phyloP scores from a whole-genome alignment of 2,329 filamentous ascomycete species.

The Penicillium janthinellum region DNA sequence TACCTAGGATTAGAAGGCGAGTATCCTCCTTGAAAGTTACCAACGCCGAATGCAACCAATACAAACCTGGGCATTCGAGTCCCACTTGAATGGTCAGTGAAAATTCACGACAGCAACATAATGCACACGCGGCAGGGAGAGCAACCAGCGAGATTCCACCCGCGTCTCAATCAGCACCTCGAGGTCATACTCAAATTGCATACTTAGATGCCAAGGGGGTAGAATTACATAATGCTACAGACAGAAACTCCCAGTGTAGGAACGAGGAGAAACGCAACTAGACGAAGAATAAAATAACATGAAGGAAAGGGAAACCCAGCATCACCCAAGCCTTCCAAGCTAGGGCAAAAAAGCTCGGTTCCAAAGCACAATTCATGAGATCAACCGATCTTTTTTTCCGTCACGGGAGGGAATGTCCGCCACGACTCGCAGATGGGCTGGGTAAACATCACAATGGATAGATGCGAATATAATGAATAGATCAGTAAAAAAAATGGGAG shows the following conservation, averaged over 20 bases:
- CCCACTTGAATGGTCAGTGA: background rate
- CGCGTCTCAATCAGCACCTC: slow-evolving; percentile 12
- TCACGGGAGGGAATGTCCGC: slow-evolving; percentile 13
- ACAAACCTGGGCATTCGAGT: slow-evolving; percentile 5
- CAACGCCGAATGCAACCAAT: slow-evolving; percentile 11
- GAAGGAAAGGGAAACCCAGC: background rate
- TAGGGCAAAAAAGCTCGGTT: background rate
- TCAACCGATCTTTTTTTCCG: slow-evolving; percentile 17
- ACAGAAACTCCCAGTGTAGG: slow-evolving; percentile 4
- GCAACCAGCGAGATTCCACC: slow-evolving; percentile 2
- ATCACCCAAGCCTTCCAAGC: background rate
- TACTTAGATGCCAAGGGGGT: background rate
- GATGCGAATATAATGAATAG: slow-evolving; percentile 16
- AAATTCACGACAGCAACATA: slow-evolving; percentile 3
- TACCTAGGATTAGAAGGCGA: background rate
- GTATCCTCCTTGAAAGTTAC: background rate
- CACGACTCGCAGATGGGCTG: slow-evolving; percentile 2
- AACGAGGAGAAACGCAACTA: background rate
- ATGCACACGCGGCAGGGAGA: background rate
- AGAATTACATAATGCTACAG: slow-evolving; percentile 21
- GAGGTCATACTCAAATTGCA: slow-evolving; percentile 7
- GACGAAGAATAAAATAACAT: background rate
- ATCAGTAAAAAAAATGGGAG: slow-evolving; percentile 13
- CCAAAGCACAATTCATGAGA: slow-evolving; percentile 9
- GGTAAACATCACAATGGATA: slow-evolving; percentile 1